These are phyloP conservation scores for Croton setiger DNA, from an alignment of 441 rosid species.

Conservation along the genomic window DNA sequence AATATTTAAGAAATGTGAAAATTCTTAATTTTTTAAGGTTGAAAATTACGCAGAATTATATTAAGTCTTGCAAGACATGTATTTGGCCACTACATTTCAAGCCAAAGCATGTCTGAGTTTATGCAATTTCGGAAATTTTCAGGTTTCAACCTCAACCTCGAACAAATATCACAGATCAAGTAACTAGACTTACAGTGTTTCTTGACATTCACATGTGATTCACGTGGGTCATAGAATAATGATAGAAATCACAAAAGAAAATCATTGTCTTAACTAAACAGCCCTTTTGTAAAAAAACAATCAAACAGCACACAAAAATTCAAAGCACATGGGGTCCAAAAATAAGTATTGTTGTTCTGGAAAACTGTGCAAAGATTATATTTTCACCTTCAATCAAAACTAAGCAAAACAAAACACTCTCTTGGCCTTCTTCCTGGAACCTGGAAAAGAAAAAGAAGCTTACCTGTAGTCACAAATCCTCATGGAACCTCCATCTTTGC, in stretches of 20 bases:
- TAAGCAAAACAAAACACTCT: background rate
- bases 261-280: no score
- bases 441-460: background rate
- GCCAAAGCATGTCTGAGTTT: background rate
- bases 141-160: no score
- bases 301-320: background rate
- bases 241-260: background rate
- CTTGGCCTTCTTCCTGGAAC: background rate
- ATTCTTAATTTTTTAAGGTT: no score
- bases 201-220: background rate
- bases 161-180: background rate
- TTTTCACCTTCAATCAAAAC: background rate
- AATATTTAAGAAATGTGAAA: no score
- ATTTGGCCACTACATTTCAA: background rate
- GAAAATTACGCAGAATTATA: no score
- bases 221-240: background rate
- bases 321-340: background rate
- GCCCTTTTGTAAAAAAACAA: no score
- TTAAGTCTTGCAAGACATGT: no score
- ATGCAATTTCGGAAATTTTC: background rate
- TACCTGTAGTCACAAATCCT: slow-evolving; percentile 43
- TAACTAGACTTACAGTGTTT: background rate
- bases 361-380: background rate
- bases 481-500: slow-evolving; percentile 50
- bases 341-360: background rate